Percentiles rank a stretch among this genome's conserved stretches.
Evolutionary conservation across 495 filamentous ascomycete species (phyloP).

Genomic region (Penicillium antarcticum): DNA sequence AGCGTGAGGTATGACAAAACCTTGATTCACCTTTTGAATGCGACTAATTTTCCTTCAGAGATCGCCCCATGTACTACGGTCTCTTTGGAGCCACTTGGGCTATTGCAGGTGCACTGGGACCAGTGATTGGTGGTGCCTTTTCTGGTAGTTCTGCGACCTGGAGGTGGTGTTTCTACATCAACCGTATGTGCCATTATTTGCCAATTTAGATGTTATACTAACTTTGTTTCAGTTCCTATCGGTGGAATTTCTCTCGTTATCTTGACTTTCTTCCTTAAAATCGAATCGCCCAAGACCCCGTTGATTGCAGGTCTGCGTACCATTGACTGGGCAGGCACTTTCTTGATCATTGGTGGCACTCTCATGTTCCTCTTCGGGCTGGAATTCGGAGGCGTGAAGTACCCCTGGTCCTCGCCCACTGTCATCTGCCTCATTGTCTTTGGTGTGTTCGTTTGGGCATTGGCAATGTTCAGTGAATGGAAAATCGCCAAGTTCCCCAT

Average conservation of each 20-base stretch:
- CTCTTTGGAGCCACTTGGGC: conserved; percentile 72
- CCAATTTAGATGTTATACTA: conserved; percentile 4
- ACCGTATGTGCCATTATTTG: conserved; percentile 42
- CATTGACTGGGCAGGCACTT: conserved; percentile 72
- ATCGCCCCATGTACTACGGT: conserved; percentile 61
- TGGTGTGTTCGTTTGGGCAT: conserved; percentile 55
- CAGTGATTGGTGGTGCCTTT: conserved; percentile 74
- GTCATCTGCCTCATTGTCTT: conserved; percentile 80
- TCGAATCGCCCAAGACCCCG: conserved; percentile 73
- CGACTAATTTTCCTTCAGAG: conserved; percentile 35
- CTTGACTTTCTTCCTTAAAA: conserved; percentile 66
- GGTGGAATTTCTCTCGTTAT: conserved; percentile 66
- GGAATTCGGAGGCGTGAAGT: conserved; percentile 71
- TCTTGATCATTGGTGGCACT: conserved; percentile 70
- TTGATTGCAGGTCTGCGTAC: conserved; percentile 66
- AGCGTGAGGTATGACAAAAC: conserved; percentile 50
- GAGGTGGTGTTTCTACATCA: conserved; percentile 66
- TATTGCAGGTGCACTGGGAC: conserved; percentile 67
- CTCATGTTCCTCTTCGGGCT: conserved; percentile 81
- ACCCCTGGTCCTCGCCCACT: conserved; percentile 70
- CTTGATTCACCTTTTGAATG: neutral
- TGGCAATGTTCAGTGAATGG: conserved; percentile 69
- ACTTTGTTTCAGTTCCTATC: conserved; percentile 54
- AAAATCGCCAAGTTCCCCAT: conserved; percentile 73
- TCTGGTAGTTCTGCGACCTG: conserved; percentile 54